Conservation (phyloP, 345 rosid species). For the Clausena lansium region DNA sequence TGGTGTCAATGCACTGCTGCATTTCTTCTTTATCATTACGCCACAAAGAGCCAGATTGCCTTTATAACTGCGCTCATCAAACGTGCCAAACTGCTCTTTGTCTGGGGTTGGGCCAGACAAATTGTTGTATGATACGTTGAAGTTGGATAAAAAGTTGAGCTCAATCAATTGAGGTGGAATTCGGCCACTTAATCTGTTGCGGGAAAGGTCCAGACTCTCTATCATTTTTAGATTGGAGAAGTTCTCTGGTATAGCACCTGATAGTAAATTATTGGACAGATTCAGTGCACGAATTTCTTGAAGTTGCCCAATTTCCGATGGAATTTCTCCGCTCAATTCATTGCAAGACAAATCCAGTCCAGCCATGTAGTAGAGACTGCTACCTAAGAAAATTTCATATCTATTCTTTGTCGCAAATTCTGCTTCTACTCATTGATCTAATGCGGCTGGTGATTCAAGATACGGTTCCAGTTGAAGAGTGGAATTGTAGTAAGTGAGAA, state of each 20-base stretch:
- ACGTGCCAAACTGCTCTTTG: not conserved
- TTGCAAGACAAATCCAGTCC: not conserved
- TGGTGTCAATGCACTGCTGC: not conserved
- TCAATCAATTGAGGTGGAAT: not conserved
- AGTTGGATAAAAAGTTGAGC: not conserved
- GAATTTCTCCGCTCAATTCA: not conserved
- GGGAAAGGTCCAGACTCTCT: not conserved
- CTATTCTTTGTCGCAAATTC: not conserved
- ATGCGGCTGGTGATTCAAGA: rapidly evolving
- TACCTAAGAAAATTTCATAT: not conserved
- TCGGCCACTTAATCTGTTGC: not conserved
- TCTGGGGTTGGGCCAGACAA: not conserved
- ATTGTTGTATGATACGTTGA: not conserved
- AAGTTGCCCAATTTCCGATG: not conserved
- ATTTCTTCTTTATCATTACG: not conserved
- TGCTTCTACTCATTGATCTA: no score
- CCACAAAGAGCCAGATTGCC: not conserved
- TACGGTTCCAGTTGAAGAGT: rapidly evolving
- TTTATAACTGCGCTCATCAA: not conserved
- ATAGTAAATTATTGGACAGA: not conserved
- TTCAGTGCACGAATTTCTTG: not conserved
- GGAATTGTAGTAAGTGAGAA: no score
- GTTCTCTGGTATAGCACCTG: not conserved
- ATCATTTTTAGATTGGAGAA: not conserved
- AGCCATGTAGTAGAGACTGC: not conserved